Base-by-base conservation (phyloP, 805 yeast species). In the Starmerella kuoi region DNA sequence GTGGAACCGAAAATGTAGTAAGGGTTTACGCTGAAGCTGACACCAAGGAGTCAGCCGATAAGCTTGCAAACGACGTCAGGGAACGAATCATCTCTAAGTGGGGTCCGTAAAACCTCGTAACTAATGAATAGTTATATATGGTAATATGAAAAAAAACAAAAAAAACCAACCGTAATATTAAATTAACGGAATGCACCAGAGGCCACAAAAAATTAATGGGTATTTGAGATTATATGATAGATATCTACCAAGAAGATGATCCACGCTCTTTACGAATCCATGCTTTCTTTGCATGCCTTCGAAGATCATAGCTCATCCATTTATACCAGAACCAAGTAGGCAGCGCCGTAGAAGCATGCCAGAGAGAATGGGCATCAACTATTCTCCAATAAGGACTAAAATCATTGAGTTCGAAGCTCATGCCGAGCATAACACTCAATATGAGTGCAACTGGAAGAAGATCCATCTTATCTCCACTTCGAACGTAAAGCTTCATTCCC, bases 1-100 rank as follows among this genome's bases (percentile, higher is more conserved):
- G 94, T 46, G 98, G 98, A 12, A 91, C 98, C 1, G 98, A 91
- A 60, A 93, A 91, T 60, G 97, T 95, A 0, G 96, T 91, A 1
- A 74, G 98, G 53, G 84, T 91, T 5, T 91, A 91, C 53, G 91
- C 95, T 1, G 98, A 91, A 61, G 94, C 95, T 0, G 67, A 65
- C 2, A 70, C 74, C 0, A 54, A 53, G 31, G 62, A 59, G 9
- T 70, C 69, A 20, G 76, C 77, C 22, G 69, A 65, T 18, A 60
- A 61, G 28, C 61, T 80, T 32, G 65, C 61, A 3, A 38, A 48
- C n/a, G 52, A 54, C 28, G 64, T 62, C 15, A 37, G 52, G 15
- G 51, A 51, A 24, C 46, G 56, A 20, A 44, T 62, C 24, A 41
- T 33, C 5, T 5, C n/a, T 18, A 7, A 26, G 20, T 48, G 25